Evolutionary conservation across 2,329 filamentous ascomycete genomes (phyloP).

Genomic region (Aspergillus nomiae): DNA sequence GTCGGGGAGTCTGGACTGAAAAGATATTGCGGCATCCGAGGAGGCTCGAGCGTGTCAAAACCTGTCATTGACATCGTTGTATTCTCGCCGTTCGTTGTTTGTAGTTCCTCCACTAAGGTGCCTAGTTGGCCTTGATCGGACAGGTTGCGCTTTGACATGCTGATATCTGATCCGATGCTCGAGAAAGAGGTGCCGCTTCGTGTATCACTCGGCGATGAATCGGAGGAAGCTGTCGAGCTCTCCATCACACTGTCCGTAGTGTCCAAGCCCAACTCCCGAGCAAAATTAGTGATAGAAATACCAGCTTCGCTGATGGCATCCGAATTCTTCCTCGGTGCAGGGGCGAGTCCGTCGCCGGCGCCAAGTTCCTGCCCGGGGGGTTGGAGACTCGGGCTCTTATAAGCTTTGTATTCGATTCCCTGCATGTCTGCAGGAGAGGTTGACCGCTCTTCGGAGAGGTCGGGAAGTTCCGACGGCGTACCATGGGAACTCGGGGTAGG

Average conservation of each 20-base stretch:
- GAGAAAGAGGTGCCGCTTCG: conserved; percentile 65
- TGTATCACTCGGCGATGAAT: conserved; percentile 61
- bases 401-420: conserved; percentile 23
- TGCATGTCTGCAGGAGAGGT: conserved; percentile 14
- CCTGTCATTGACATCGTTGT: conserved; percentile 40
- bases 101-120: conserved; percentile 58
- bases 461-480: conserved; percentile 21
- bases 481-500: conserved; percentile 19
- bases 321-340: conserved; percentile 25
- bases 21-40: conserved; percentile 32
- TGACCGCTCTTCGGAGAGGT: conserved; percentile 22
- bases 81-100: conserved; percentile 33
- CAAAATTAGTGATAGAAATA: conserved; percentile 42
- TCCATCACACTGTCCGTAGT: conserved; percentile 68
- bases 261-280: conserved; percentile 44
- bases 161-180: conserved; percentile 53
- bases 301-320: conserved; percentile 34
- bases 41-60: conserved; percentile 30
- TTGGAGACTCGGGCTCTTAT: conserved; percentile 22
- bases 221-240: conserved; percentile 66
- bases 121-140: conserved; percentile 49
- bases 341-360: conserved; percentile 6
- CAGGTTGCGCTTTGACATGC: conserved; percentile 31
- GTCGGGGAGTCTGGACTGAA: conserved; percentile 51
- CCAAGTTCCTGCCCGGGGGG: conserved; percentile 20